phyloP scores from a whole-genome alignment of 352 stramenopile species.

The Albugo laibachii region DNA sequence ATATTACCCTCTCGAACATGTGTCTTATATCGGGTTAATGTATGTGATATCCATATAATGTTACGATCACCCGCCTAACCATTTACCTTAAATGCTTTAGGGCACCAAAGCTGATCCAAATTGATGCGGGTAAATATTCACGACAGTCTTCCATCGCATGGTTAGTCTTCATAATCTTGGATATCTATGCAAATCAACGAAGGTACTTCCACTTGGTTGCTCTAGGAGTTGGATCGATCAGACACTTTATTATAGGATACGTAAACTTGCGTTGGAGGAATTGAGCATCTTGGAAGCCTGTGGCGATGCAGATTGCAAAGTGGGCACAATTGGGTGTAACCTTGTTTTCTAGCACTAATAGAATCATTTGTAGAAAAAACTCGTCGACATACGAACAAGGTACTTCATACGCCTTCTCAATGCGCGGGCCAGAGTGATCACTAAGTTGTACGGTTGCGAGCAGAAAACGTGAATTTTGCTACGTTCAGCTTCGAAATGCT shows the following conservation, averaged over 20 bases:
- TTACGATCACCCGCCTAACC: neutral
- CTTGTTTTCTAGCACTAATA: too few species aligned
- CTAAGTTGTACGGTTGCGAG: neutral
- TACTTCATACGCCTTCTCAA: neutral
- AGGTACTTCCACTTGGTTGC: conserved; percentile 14
- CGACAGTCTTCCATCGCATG: conserved; percentile 50
- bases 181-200: conserved; percentile 57
- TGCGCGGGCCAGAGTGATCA: neutral
- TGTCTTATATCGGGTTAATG: conserved; percentile 71
- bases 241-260: neutral
- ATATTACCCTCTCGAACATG: conserved; percentile 73
- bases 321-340: conserved; percentile 20
- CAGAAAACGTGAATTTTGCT: conserved; percentile 56
- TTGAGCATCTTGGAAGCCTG: conserved; percentile 15
- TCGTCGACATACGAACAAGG: neutral
- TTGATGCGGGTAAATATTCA: conserved; percentile 50
- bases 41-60: conserved; percentile 10
- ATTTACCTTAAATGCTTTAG: conserved; percentile 11
- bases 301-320: conserved; percentile 31
- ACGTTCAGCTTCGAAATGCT: conserved; percentile 58
- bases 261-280: conserved; percentile 12
- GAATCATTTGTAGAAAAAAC: neutral
- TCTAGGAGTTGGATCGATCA: neutral
- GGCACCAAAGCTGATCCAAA: conserved; percentile 46
- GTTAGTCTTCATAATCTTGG: conserved; percentile 51